These are phyloP conservation scores for Xylaria longipes DNA, from an alignment of 495 filamentous ascomycete genomes.

Conservation along the genomic window DNA sequence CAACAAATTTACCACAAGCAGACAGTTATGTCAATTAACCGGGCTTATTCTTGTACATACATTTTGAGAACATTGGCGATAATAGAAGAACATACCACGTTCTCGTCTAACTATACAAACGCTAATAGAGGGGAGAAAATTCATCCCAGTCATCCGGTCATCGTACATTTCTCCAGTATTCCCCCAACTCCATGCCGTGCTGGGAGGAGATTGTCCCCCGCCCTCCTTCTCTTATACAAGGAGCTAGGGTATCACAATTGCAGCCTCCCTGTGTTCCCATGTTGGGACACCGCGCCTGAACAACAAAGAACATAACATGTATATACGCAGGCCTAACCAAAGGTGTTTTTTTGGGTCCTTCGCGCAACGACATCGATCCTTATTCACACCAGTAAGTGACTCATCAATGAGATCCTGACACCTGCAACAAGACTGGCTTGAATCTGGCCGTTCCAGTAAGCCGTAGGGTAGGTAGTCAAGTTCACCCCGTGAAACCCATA, in stretches of 20 bases:
- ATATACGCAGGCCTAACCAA: background rate
- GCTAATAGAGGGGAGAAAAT: constrained; percentile 16
- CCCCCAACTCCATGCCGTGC: background rate
- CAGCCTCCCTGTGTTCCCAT: background rate
- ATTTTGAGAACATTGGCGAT: background rate
- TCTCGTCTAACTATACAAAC: background rate
- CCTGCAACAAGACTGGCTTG: background rate
- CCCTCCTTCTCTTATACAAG: background rate
- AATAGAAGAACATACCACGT: background rate
- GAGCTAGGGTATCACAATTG: constrained; percentile 4
- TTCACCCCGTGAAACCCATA: background rate
- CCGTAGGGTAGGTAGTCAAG: background rate
- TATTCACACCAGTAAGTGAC: background rate
- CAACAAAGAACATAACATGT: background rate
- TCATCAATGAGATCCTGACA: background rate
- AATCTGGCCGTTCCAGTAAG: background rate
- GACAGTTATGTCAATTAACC: background rate
- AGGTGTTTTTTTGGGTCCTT: background rate
- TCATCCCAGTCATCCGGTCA: background rate
- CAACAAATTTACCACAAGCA: background rate
- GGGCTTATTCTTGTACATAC: constrained; percentile 11
- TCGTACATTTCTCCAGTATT: background rate
- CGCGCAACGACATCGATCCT: background rate
- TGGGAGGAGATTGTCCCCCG: background rate
- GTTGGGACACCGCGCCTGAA: background rate